A percentile compares a stretch with the other conserved stretches of the same genome.
These are phyloP conservation scores for Coemansia sp. DNA, from an alignment of 192 early-diverging fungal species.

Conservation along the genomic window DNA sequence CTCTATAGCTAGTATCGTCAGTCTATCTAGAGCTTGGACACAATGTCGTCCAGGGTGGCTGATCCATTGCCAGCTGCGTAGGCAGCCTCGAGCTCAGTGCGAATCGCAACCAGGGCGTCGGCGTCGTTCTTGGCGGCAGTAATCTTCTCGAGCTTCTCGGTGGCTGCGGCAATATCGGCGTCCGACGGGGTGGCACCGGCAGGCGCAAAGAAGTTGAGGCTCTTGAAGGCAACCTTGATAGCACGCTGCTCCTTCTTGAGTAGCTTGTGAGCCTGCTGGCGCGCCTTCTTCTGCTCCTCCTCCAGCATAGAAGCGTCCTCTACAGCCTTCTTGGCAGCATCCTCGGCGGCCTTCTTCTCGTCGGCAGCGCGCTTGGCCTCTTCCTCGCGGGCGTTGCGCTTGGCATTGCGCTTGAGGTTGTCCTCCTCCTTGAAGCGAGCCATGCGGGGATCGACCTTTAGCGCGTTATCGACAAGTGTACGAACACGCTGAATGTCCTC, in stretches of 20 bases:
- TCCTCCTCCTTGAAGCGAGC: constrained; percentile 86
- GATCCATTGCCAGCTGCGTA: constrained; percentile 62
- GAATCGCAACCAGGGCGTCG: constrained; percentile 57
- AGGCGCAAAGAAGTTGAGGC: constrained; percentile 76
- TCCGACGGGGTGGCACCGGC: constrained; percentile 54
- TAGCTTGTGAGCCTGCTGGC: constrained; percentile 83
- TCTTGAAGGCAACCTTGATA: constrained; percentile 75
- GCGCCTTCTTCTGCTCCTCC: constrained; percentile 78
- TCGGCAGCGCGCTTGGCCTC: constrained; percentile 55
- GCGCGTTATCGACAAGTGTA: constrained; percentile 81
- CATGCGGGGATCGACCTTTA: constrained; percentile 89
- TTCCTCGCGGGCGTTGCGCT: constrained; percentile 83
- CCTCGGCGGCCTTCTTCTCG: constrained; percentile 56
- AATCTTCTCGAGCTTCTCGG: constrained; percentile 78
- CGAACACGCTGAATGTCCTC: constrained; percentile 91
- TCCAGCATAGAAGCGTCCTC: constrained; percentile 61
- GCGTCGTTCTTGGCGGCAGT: constrained; percentile 64
- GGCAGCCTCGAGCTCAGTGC: constrained; percentile 62
- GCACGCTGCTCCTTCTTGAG: constrained; percentile 92
- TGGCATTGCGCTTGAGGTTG: constrained; percentile 86
- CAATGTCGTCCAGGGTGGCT: constrained; percentile 57
- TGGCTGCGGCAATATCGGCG: constrained; percentile 64
- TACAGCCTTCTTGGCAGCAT: constrained; percentile 62
- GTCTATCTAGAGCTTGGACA: constrained; percentile 33
- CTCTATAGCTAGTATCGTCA: background rate